Evolutionary conservation across 2,329 filamentous ascomycete species (phyloP).

Genomic region (Sphaerostilbella broomeana): DNA sequence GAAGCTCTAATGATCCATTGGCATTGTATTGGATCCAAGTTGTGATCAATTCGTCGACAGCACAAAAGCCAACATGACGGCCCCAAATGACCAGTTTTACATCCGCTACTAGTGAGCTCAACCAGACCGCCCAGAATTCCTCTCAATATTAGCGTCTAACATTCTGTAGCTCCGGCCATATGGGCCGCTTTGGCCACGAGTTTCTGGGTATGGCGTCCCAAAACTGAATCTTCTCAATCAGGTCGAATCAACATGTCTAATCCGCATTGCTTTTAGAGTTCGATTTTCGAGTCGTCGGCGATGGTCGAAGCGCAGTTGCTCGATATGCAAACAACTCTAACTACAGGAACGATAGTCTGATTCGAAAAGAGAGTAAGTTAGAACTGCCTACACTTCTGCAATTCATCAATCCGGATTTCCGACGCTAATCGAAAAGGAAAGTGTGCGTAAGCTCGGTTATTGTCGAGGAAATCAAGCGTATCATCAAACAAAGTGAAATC

Average conservation of each 20-base stretch:
- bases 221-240: too few relatives aligned
- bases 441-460: slow-evolving; percentile 93
- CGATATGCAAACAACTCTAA: slow-evolving; percentile 99
- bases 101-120: slow-evolving; percentile 89
- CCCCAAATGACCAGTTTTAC: slow-evolving; percentile 79
- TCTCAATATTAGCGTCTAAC: background rate
- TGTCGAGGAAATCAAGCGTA: slow-evolving; percentile 91
- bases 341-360: slow-evolving; percentile 96
- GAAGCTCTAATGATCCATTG: too few relatives aligned
- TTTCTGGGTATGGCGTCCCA: slow-evolving; percentile 64
- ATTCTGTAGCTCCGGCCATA: slow-evolving; percentile 77
- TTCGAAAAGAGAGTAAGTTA: slow-evolving; percentile 93
- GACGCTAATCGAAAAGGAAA: slow-evolving; percentile 30
- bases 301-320: slow-evolving; percentile 86
- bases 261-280: slow-evolving; percentile 60
- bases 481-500: slow-evolving; percentile 95
- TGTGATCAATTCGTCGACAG: slow-evolving; percentile 2
- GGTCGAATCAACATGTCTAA: too few relatives aligned
- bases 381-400: too few relatives aligned
- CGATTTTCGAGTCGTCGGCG: slow-evolving; percentile 86
- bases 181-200: slow-evolving; percentile 94
- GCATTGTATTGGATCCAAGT: too few relatives aligned
- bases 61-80: slow-evolving; percentile 47
- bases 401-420: too few relatives aligned
- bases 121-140: background rate